A percentile compares a stretch with the other conserved stretches of the same genome.
Evolutionary conservation across 768 basidiomycete genomes (phyloP).

Genomic region (Galerina sulciceps): DNA sequence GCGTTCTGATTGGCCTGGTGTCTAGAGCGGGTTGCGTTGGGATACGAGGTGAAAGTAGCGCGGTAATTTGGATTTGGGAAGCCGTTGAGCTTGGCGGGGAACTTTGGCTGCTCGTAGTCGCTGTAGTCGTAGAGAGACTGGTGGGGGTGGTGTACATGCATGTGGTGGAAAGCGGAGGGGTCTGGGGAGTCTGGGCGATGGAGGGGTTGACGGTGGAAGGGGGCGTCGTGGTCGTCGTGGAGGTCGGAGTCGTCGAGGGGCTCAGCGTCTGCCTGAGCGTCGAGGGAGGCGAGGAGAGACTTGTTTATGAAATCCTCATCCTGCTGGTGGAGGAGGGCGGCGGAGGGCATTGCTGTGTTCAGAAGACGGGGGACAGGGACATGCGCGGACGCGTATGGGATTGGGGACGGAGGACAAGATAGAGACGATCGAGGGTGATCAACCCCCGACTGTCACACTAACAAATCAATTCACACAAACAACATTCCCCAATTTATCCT

Average conservation of each 20-base stretch:
- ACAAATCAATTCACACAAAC: constrained; percentile 32
- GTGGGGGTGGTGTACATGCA: constrained; percentile 1
- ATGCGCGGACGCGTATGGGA: no score
- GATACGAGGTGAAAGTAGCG: constrained; percentile 40
- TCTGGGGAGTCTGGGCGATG: constrained; percentile 44
- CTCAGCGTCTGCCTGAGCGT: constrained; percentile 85
- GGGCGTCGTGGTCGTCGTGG: constrained; percentile 50
- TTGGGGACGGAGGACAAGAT: constrained; percentile 38
- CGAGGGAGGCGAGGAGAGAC: constrained; percentile 80
- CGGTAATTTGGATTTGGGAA: constrained; percentile 34
- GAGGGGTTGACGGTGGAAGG: constrained; percentile 44
- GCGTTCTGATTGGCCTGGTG: constrained; percentile 40
- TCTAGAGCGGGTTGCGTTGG: constrained; percentile 47
- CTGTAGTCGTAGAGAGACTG: constrained; percentile 3
- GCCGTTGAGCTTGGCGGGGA: constrained; percentile 35
- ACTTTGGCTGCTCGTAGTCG: neutral
- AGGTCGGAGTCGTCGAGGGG: constrained; percentile 58
- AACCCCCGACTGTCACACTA: constrained; percentile 35
- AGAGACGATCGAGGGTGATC: constrained; percentile 45
- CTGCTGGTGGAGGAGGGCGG: constrained; percentile 38
- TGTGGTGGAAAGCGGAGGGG: constrained; percentile 9
- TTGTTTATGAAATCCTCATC: constrained; percentile 90
- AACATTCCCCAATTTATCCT: constrained; percentile 27
- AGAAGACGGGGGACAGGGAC: neutral
- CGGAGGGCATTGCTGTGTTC: constrained; percentile 23